Base-by-base conservation (phyloP, 352 stramenopile species). In the Blastocystis sp. region DNA sequence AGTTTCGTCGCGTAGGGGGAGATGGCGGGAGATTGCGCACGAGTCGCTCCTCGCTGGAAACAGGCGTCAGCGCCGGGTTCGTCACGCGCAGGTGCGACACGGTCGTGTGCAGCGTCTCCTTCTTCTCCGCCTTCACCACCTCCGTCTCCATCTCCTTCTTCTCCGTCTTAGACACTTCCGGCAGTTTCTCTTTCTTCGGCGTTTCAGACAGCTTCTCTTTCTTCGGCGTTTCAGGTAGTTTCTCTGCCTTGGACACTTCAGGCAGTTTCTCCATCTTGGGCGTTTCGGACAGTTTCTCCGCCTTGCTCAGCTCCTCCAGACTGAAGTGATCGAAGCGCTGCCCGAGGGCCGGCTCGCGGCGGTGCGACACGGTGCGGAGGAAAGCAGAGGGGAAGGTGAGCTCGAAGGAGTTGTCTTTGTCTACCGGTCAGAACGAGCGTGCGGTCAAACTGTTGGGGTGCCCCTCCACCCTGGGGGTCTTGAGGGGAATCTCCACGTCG, bases 401-500 rank as follows among this genome's bases (percentile, higher is more conserved):
- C n/a, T 38, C 60, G 1, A 34, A 2, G 23, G 10, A 9, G 10
- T 38, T 53, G 4, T 53, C 10, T 59, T 21, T 53, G 48, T 84
- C 74, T 84, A 52, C 28, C 34, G 28, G 41, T 59, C 9, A 59
- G 43, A 4, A 7, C 2, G 17, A 14, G 9, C 40, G 5, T 21
- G 21, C 10, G 11, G 23, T 28, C 19, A 41, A 48, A 84, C 74
- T 67, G 61, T 84, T 43, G 34, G 56, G 45, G 45, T 84, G 74
- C 34, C 28, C 28, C 10, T 40, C 38, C 19, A 84, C 74, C 7
- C 40, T 21, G n/a, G 74, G 74, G 17, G 21, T 43, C 19, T 11
- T 11, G 10, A 84, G 74, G 9, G 23, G 21, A 17, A 84, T 84
- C n/a, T 69, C 74, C 1, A 59, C 14, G 34, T 62, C n/a, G 9